These are phyloP conservation scores for Talaromyces sp. DNA, from an alignment of 2,329 filamentous ascomycete genomes.

Conservation along the genomic window DNA sequence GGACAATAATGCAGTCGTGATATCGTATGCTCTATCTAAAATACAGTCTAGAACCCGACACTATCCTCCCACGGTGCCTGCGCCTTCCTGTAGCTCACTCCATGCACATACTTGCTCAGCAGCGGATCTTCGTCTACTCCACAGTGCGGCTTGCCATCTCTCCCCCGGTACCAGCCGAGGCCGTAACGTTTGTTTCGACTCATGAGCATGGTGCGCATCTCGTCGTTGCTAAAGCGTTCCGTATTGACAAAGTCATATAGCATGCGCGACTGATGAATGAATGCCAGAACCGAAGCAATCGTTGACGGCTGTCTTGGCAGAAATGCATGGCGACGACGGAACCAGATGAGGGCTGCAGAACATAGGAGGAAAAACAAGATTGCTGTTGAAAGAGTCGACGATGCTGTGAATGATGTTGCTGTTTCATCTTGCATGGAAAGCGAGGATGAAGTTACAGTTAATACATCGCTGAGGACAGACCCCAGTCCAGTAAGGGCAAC, in stretches of 20 bases:
- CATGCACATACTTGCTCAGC: conserved; percentile 61
- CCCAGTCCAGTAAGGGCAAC: conserved; percentile 43
- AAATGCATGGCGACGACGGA: conserved; percentile 63
- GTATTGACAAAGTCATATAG: conserved; percentile 70
- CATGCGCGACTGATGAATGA: conserved; percentile 78
- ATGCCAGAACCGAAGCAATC: conserved; percentile 70
- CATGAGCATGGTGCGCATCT: conserved; percentile 61
- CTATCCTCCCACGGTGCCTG: conserved; percentile 23
- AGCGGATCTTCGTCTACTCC: conserved; percentile 75
- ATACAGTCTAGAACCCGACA: background rate
- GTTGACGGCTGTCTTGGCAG: conserved; percentile 74
- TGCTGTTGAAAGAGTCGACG: conserved; percentile 56
- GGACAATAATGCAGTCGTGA: too few species aligned
- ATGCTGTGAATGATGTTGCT: conserved; percentile 60
- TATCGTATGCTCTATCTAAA: background rate
- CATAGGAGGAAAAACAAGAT: conserved; percentile 64
- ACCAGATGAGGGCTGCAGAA: conserved; percentile 58
- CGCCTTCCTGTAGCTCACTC: conserved; percentile 33
- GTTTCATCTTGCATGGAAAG: conserved; percentile 46
- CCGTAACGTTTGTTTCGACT: conserved; percentile 64
- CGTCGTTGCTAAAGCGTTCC: conserved; percentile 55
- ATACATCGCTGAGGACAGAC: conserved; percentile 42
- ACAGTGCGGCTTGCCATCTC: conserved; percentile 69
- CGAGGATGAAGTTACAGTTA: conserved; percentile 46
- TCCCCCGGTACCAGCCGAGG: conserved; percentile 69